Evolutionary conservation across 23 red algal genomes (phyloP), one percentile per base, ranked within the genome.

Genomic region (Agarophyton chilense): DNA sequence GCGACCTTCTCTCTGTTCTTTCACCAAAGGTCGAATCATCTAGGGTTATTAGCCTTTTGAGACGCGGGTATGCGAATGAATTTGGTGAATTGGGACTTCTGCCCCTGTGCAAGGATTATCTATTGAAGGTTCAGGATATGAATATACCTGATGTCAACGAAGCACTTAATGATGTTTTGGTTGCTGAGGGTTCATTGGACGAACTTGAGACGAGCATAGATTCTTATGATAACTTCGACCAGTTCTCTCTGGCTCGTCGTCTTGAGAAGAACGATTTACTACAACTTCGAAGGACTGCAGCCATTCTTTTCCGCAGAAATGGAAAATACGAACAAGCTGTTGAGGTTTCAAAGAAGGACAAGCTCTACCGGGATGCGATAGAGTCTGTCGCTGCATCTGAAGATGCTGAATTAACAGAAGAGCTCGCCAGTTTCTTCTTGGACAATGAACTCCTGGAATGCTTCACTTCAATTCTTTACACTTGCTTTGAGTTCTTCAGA

Each of bases 171-270:
- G 96, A 98, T 17, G 78, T 98, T 26, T 90, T 98, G 29, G 91
- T 98, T 32, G 86, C 78, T 10, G 96, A 98, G 62, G 88, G 89
- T 36, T 92, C 93, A 6, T 78, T 95, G 58, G 83, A 93, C 53
- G 94, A 89, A 68, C 89, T 98, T 54, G 72, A 87, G 42, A 88
- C 77, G 13, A 89, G 81, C 43, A 84, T 96, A 1, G 79, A 91
- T 82, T 74, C 86, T 21, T 95, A 87, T 52, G 90, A 95, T 66
- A 98, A 98, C 90, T 98, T 98, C 77, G 96, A 98, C 55, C 96
- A 98, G 41, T 78, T 94, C 28, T 78, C 70, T 19, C 63, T 98
- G 78, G 96, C 93, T 7, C 89, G 93, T 25, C 49, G 68, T 33
- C 76, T 98, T 31, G 90, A 98, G 88, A 83, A 70, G 40, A 79